Evolutionary conservation across 2,329 filamentous ascomycete genomes (phyloP), one percentile per base, ranked within the genome.

Genomic region (Knufia petricola): DNA sequence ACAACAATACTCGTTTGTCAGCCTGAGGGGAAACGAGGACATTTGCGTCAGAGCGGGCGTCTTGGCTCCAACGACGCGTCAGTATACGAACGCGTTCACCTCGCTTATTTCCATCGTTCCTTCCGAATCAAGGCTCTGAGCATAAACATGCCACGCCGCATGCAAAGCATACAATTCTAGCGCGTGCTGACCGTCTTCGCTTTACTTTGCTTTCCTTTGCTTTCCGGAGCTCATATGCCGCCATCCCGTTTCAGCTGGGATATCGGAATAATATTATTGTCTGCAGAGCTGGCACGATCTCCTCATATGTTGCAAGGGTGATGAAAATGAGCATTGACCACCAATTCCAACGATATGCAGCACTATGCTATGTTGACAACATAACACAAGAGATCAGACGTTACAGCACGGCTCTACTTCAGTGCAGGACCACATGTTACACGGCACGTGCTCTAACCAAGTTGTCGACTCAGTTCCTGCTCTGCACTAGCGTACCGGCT

Each of bases 201-300:
- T n/a, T n/a, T n/a, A n/a, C n/a, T n/a, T n/a, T n/a, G n/a, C n/a
- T n/a, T n/a, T n/a, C n/a, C n/a, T n/a, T n/a, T 42, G 20, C n/a
- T 26, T 26, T 7, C n/a, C 39, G n/a, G 19, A 15, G n/a, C 21
- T 42, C 39, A 13, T 42, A 26, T 42, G 39, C 39, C 39, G 39
- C 39, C 6, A 4, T 42, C 23, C 39, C 39, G 39, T 26, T 28
- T 17, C 15, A 13, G 21, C 39, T 8, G 21, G 39, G 39, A 26
- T 42, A 42, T 13, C 13, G 7, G 7, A 17, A n/a, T 8, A 36
- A 36, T n/a, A 36, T n/a, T 36, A 4, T 36, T 36, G 15, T 28
- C 26, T 12, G 26, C 26, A 28, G 26, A 12, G 6, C 6, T 28
- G 26, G 26, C 26, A 12, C 12, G 12, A 12, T 12, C 26, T 28